phyloP scores from a whole-genome alignment of 345 rosid genomes.

The Acer negundo region DNA sequence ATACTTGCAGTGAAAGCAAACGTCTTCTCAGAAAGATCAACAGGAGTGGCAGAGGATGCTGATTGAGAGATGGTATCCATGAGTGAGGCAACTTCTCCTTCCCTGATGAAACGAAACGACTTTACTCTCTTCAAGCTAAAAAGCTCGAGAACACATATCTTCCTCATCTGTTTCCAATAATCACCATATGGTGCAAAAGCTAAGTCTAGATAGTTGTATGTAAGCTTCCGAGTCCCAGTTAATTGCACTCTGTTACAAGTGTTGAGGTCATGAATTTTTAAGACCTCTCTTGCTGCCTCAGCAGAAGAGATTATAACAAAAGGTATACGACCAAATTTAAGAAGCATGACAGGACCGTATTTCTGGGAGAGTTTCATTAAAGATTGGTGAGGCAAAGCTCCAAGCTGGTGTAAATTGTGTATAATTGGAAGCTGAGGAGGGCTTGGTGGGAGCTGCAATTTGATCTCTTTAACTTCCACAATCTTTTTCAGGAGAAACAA shows the following conservation, averaged over 20 bases:
- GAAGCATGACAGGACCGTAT: slow-evolving; percentile 49
- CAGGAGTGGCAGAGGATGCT: slow-evolving; percentile 21
- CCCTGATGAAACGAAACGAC: slow-evolving; percentile 38
- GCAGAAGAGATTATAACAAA: slow-evolving; percentile 44
- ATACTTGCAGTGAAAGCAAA: slow-evolving; percentile 24
- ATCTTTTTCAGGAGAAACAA: neutral
- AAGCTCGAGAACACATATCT: slow-evolving; percentile 31
- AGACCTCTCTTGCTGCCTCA: slow-evolving; percentile 40
- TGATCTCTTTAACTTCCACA: neutral
- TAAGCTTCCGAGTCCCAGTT: slow-evolving; percentile 24
- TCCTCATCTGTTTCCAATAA: slow-evolving; percentile 34
- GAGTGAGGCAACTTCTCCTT: slow-evolving; percentile 32
- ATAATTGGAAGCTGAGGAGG: slow-evolving; percentile 39
- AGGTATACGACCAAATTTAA: slow-evolving; percentile 43
- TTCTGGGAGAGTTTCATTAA: slow-evolving; percentile 36
- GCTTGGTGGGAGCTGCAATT: slow-evolving; percentile 26
- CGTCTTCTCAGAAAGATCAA: slow-evolving; percentile 29
- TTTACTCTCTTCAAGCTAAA: slow-evolving; percentile 38
- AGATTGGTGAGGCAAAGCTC: slow-evolving; percentile 40
- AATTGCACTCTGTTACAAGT: slow-evolving; percentile 41
- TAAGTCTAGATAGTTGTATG: slow-evolving; percentile 37
- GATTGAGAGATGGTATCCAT: slow-evolving; percentile 26
- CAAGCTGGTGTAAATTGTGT: slow-evolving; percentile 53
- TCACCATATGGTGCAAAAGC: slow-evolving; percentile 40
- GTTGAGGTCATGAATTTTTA: slow-evolving; percentile 35